Percentiles rank a stretch among this genome's conserved stretches.
Evolutionary conservation across 148 eudicot species (phyloP).

Genomic region (Salicornia ramosissima): DNA sequence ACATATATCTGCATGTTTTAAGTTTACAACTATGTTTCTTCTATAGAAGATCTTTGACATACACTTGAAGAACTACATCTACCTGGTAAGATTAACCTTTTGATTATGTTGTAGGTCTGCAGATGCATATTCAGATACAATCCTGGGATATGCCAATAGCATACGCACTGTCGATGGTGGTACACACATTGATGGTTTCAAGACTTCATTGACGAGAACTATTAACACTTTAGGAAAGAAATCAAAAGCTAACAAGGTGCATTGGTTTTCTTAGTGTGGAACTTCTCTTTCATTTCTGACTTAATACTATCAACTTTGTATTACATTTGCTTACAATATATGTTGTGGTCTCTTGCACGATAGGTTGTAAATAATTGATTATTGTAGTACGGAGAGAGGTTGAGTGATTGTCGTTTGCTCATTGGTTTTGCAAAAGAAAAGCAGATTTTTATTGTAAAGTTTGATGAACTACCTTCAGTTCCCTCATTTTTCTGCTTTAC

Average conservation of each 20-base stretch:
- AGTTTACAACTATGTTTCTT: not conserved
- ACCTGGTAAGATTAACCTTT: conserved; percentile 6
- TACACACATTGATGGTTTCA: conserved; percentile 92
- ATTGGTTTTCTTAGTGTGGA: not conserved
- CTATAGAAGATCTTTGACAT: conserved; percentile 2
- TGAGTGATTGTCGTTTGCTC: not conserved
- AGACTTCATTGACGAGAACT: conserved; percentile 82
- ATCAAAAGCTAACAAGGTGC: conserved; percentile 83
- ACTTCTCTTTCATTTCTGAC: not conserved
- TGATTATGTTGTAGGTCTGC: conserved; percentile 55
- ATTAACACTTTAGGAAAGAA: conserved; percentile 77
- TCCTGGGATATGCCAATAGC: conserved; percentile 96
- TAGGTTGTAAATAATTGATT: not conserved
- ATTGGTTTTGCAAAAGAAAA: not conserved
- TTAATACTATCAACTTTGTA: not conserved
- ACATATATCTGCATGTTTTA: not conserved
- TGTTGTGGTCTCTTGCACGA: no score
- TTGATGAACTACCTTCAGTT: not conserved
- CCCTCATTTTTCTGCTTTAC: not conserved
- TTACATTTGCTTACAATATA: not conserved
- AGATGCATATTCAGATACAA: conserved; percentile 91
- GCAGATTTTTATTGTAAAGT: not conserved
- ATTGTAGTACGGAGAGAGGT: not conserved
- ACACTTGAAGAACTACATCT: not conserved
- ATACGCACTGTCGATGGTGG: conserved; percentile 98